Conservation (phyloP, 2,329 filamentous ascomycete species). For the Xylariaceae sp. region DNA sequence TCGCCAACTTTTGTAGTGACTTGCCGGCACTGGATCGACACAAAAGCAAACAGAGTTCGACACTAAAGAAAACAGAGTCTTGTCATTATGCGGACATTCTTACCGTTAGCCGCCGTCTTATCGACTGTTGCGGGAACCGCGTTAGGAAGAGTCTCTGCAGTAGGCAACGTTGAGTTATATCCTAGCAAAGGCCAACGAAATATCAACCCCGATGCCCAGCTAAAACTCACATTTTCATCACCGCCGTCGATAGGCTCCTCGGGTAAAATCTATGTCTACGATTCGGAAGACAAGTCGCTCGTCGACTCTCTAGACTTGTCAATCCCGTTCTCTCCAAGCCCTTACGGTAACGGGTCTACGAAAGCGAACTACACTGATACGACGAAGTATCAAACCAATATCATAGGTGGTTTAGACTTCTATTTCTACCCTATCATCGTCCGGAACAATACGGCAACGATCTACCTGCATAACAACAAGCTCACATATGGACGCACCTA, state of each 20-base stretch:
- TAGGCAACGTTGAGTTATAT: conserved; percentile 3
- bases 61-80: too few relatives aligned
- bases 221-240: conserved; percentile 9
- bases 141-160: not conserved
- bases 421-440: conserved; percentile 14
- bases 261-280: conserved; percentile 13
- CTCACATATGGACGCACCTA: conserved; percentile 12
- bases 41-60: too few relatives aligned
- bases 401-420: conserved; percentile 14
- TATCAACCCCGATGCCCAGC: conserved; percentile 9
- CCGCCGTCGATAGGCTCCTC: conserved; percentile 7
- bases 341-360: conserved; percentile 11
- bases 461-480: conserved; percentile 14
- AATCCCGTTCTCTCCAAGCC: conserved; percentile 11
- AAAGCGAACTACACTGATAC: conserved; percentile 12
- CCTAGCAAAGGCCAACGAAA: conserved; percentile 6
- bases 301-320: conserved; percentile 11
- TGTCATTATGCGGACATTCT: conserved; percentile 1
- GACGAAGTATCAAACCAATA: conserved; percentile 15
- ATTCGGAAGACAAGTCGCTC: conserved; percentile 8
- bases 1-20: too few relatives aligned
- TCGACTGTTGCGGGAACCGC: not conserved
- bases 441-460: conserved; percentile 9
- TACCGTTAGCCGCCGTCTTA: not conserved
- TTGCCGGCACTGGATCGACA: too few relatives aligned